Conservation (phyloP, 2,329 filamentous ascomycete genomes). For the Rhinocladiella mackenziei region DNA sequence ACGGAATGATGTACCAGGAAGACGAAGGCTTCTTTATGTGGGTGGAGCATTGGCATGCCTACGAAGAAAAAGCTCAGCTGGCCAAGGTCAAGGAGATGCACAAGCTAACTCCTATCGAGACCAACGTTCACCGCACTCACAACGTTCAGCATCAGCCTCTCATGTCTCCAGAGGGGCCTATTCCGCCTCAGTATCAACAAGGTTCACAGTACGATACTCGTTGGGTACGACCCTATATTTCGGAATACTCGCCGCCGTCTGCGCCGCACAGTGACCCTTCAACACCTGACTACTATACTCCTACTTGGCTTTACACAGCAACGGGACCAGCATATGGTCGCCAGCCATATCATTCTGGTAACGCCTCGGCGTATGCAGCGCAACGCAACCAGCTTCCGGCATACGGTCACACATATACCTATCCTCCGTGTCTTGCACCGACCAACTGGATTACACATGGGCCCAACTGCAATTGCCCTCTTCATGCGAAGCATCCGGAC, state of each 20-base stretch:
- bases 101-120: constrained; percentile 61
- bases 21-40: constrained; percentile 64
- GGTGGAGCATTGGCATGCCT: constrained; percentile 64
- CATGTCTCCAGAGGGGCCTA: constrained; percentile 46
- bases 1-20: constrained; percentile 75
- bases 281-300: constrained; percentile 47
- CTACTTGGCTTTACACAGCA: constrained; percentile 41
- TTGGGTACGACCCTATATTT: constrained; percentile 47
- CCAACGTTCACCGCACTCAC: constrained; percentile 55
- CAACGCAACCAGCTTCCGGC: constrained; percentile 24
- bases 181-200: constrained; percentile 50
- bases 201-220: constrained; percentile 47
- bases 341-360: constrained; percentile 18
- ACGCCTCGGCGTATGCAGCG: constrained; percentile 19
- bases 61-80: constrained; percentile 51
- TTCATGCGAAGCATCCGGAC: constrained; percentile 49
- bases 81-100: constrained; percentile 44
- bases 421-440: constrained; percentile 14
- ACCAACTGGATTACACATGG: constrained; percentile 47
- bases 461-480: constrained; percentile 46
- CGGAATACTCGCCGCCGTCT: constrained; percentile 51
- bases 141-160: constrained; percentile 47
- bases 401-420: constrained; percentile 16
- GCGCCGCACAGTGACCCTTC: constrained; percentile 47
- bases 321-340: constrained; percentile 16